Base-by-base conservation (phyloP, 768 basidiomycete genomes). In the Boletus reticuloceps region DNA sequence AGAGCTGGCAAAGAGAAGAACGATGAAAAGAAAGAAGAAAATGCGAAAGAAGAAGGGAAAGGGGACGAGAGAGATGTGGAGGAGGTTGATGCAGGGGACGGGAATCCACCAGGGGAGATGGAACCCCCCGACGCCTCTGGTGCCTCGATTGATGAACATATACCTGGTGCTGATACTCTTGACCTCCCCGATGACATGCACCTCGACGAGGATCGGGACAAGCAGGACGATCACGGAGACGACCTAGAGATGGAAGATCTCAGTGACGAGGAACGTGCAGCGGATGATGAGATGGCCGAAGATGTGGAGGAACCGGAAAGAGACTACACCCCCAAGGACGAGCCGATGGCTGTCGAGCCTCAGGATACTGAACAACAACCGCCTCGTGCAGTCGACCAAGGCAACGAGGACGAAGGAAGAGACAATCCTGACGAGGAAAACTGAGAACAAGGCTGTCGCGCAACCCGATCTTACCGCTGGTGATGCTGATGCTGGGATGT, bases 111-210 rank as follows among this genome's bases (percentile, higher is more conserved):
- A 5, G 76, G 69, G 31, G 75, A 77, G 31, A 72, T 77, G 37
- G 76, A 78, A 6, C 70, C 74, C 10, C 79, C 79, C 9, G 77
- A 78, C 51, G 75, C 74, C 3, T 78, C 77, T 44, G 89, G 86
- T 13, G 82, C 82, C 9, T 83, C 88, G 12, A 79, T 94, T 72
- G 87, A 95, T 53, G 83, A 93, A 19, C 77, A 84, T 55, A 72
- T 93, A 43, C 86, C 80, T 22, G 91, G 97, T 56, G 87, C 87
- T 4, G 80, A 96, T 49, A 86, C 84, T 6, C 79, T 98, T 42
- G 89, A 98, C 64, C 79, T 98, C 11, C 96, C 96, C 0, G 95
- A 98, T 34, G 85, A 93, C 58, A 77, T 96, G 72, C 76, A 92
- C 50, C 69, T 95, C 25, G 78, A 76, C 20, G 70, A 74, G 47